A percentile compares a stretch with the other conserved stretches of the same genome.
phyloP scores from a whole-genome alignment of 2,329 filamentous ascomycete species.

The Arthrobotrys sphaeroides region DNA sequence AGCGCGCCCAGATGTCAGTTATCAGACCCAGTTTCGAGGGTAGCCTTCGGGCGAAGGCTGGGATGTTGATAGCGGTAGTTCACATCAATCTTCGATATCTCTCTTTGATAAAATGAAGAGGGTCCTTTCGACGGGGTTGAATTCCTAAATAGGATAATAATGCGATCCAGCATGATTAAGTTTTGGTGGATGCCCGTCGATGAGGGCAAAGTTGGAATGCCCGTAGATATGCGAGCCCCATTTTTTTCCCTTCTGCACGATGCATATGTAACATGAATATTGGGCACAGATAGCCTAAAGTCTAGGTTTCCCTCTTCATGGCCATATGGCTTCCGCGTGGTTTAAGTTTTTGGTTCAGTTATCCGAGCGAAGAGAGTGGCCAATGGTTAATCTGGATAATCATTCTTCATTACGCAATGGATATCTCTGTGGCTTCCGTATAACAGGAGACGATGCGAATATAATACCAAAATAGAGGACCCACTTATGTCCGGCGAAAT shows the following conservation, averaged over 20 bases:
- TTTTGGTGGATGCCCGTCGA: too few relatives aligned
- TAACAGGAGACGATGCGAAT: background rate
- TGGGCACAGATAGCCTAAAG: too few relatives aligned
- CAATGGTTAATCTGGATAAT: slow-evolving; percentile 3
- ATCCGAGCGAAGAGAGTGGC: background rate
- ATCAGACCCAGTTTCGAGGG: background rate
- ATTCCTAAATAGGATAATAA: slow-evolving; percentile 6
- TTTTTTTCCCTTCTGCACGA: too few relatives aligned
- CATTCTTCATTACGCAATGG: slow-evolving; percentile 5
- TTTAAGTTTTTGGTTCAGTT: background rate
- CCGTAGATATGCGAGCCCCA: slow-evolving; percentile 14
- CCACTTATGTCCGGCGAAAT: slow-evolving; percentile 7
- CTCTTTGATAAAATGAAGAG: background rate
- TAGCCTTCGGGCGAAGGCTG: slow-evolving; percentile 2
- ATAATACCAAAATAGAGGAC: background rate
- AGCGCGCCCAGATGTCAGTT: slow-evolving; percentile 21
- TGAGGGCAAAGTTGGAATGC: background rate
- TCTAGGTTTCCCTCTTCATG: too few relatives aligned
- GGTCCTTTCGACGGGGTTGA: background rate
- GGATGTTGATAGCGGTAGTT: slow-evolving; percentile 9
- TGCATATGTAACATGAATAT: background rate
- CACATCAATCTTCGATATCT: background rate
- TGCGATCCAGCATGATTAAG: background rate
- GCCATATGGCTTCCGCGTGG: slow-evolving; percentile 19
- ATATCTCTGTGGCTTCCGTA: background rate